Conservation (phyloP, 2,329 filamentous ascomycete genomes). For the Cercospora brassicicola region DNA sequence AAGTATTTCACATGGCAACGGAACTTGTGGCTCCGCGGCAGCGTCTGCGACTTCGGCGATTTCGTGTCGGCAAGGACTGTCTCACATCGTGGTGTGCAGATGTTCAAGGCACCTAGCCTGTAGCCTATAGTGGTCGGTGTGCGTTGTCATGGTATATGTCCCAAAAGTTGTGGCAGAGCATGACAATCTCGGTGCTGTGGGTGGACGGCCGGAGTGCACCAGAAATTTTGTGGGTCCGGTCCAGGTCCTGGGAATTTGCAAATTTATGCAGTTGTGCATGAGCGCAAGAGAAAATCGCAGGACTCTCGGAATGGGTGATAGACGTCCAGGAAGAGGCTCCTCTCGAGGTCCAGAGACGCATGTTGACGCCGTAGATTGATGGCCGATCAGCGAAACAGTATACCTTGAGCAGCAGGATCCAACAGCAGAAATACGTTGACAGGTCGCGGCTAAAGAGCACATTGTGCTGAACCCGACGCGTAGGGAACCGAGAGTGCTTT, state of each 20-base stretch:
- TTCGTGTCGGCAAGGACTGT: not conserved
- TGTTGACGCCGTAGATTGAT: not conserved
- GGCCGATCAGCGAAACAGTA: not conserved
- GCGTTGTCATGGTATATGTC: not conserved
- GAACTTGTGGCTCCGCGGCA: slow-evolving; percentile 10
- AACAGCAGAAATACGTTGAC: not conserved
- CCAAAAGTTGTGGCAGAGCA: not conserved
- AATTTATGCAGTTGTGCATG: not conserved
- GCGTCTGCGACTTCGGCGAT: slow-evolving; percentile 11
- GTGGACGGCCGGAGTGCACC: not conserved
- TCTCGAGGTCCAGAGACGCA: not conserved
- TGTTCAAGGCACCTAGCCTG: no score
- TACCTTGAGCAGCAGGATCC: not conserved
- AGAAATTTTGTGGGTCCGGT: not conserved
- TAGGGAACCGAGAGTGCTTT: not conserved
- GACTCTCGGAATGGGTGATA: not conserved
- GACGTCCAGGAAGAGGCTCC: not conserved
- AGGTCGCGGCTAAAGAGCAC: not conserved
- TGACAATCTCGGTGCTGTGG: not conserved
- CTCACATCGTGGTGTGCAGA: not conserved
- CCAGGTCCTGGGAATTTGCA: not conserved
- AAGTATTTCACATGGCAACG: slow-evolving; percentile 13
- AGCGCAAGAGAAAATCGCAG: not conserved
- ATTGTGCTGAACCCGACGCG: not conserved
- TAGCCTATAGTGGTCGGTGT: not conserved